These are phyloP conservation scores for Hymenoscyphus albidus DNA, from an alignment of 2,329 filamentous ascomycete species.

Conservation along the genomic window DNA sequence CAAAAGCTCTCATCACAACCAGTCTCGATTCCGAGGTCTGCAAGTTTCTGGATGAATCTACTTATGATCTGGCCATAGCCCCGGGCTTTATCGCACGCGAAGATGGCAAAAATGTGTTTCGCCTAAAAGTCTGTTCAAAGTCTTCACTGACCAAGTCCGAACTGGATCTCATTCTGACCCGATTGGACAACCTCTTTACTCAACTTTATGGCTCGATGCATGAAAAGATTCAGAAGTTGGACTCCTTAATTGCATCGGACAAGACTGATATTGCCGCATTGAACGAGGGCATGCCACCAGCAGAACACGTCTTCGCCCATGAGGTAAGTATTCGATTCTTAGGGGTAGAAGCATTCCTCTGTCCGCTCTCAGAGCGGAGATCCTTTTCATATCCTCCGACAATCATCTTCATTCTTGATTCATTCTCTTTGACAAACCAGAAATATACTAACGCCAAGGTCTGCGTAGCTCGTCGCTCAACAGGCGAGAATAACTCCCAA, in stretches of 20 bases:
- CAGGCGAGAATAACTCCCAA: constrained; percentile 3
- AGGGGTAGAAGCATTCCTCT: not conserved
- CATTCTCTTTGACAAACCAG: not conserved
- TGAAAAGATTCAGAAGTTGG: constrained; percentile 4
- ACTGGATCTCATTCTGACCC: constrained; percentile 5
- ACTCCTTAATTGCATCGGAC: constrained; percentile 7
- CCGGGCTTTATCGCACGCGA: not conserved
- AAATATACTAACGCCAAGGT: not conserved
- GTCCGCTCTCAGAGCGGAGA: not conserved
- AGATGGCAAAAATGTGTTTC: constrained; percentile 4
- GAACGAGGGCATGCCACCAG: constrained; percentile 6
- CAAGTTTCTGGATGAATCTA: not conserved
- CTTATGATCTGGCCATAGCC: constrained; percentile 5
- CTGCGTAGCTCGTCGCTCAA: constrained; percentile 1
- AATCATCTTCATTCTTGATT: not conserved
- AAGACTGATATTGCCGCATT: constrained; percentile 1
- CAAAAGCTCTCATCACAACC: constrained; percentile 5
- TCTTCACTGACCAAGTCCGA: not conserved
- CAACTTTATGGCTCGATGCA: constrained; percentile 1
- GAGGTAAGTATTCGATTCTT: not conserved
- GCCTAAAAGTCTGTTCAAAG: not conserved
- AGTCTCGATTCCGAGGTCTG: not conserved
- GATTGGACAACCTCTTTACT: not conserved
- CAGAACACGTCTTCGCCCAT: constrained; percentile 3
- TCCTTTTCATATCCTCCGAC: not conserved